Conservation (phyloP, 192 early-diverging fungal genomes). For the Phlyctochytrium arcticum region DNA sequence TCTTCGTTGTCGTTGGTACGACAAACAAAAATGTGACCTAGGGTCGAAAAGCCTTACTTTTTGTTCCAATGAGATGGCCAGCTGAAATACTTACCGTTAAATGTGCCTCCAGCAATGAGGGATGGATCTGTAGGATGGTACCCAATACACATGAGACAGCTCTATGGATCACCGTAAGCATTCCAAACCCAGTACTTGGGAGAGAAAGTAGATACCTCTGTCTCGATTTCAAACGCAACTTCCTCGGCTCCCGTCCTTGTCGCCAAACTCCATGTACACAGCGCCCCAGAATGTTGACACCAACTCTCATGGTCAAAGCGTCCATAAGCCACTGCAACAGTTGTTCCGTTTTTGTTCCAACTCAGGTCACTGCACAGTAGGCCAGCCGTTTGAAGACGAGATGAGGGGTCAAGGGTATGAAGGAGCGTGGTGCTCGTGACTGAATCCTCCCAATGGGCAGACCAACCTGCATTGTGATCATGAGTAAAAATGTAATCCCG, state of each 20-base stretch:
- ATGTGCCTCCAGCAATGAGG: slow-evolving; percentile 40
- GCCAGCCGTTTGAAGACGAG: slow-evolving; percentile 7
- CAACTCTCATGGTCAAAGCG: slow-evolving; percentile 33
- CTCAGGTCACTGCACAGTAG: slow-evolving; percentile 29
- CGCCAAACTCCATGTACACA: slow-evolving; percentile 36
- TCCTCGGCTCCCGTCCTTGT: not conserved
- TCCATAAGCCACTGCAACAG: slow-evolving; percentile 37
- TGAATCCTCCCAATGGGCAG: slow-evolving; percentile 41
- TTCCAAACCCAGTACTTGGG: too few species aligned
- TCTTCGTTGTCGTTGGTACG: slow-evolving; percentile 32
- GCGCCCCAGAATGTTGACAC: slow-evolving; percentile 40
- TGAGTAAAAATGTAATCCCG: not conserved
- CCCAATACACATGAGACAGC: slow-evolving; percentile 38
- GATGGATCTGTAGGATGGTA: slow-evolving; percentile 46
- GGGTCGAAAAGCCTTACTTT: not conserved
- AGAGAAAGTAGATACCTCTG: slow-evolving; percentile 22
- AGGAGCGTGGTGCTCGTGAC: slow-evolving; percentile 24
- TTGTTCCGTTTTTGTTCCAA: slow-evolving; percentile 46
- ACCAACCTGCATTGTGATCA: slow-evolving; percentile 34
- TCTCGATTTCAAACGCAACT: slow-evolving; percentile 15
- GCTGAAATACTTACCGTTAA: slow-evolving; percentile 21
- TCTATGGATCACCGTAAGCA: too few species aligned
- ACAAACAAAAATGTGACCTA: slow-evolving; percentile 39
- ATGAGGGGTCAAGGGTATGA: slow-evolving; percentile 24
- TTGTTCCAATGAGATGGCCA: not conserved